phyloP scores from a whole-genome alignment of 306 rosid genomes.

The Gillenia trifoliata region DNA sequence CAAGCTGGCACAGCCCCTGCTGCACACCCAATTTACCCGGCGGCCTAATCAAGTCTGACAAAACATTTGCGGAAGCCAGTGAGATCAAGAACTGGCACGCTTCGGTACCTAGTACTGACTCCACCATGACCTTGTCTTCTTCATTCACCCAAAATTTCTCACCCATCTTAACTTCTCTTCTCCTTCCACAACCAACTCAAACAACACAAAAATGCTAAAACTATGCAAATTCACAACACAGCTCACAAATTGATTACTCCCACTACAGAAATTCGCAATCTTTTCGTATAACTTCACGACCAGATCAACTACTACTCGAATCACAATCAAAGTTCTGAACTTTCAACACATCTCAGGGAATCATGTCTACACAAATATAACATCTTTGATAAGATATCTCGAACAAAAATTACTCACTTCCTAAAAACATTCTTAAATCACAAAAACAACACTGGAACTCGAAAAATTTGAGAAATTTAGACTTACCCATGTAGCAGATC shows the following conservation, averaged over 20 bases:
- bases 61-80: constrained; percentile 47
- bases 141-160: constrained; percentile 70
- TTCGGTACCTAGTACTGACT: constrained; percentile 74
- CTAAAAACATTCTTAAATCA: constrained; percentile 4
- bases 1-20: constrained; percentile 54
- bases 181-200: constrained; percentile 23
- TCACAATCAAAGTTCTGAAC: not conserved
- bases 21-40: constrained; percentile 40
- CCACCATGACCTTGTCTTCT: constrained; percentile 70
- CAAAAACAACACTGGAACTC: not conserved
- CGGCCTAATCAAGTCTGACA: constrained; percentile 41
- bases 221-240: not conserved
- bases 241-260: not conserved
- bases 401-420: not conserved
- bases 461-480: not conserved
- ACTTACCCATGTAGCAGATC: constrained; percentile 12
- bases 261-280: not conserved
- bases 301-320: not conserved
- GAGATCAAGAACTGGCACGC: constrained; percentile 67
- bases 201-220: constrained; percentile 6
- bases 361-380: constrained; percentile 5
- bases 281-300: not conserved
- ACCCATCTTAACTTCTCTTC: constrained; percentile 32
- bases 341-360: constrained; percentile 10
- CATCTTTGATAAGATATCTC: constrained; percentile 3